Evolutionary conservation across 768 basidiomycete species (phyloP), one percentile per base, ranked within the genome.

Genomic region (Collybia mongolica): DNA sequence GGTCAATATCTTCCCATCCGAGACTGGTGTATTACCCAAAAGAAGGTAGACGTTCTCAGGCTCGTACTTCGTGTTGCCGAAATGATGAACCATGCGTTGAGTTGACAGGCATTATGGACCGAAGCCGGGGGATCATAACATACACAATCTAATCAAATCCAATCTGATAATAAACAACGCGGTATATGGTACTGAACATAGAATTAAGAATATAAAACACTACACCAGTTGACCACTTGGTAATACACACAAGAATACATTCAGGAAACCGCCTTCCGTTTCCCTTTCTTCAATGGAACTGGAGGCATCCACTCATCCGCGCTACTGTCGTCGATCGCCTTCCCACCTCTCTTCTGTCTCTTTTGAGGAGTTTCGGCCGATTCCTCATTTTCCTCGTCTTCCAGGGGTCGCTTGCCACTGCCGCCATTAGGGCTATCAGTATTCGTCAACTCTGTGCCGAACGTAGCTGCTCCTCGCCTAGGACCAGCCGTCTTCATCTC

Each of bases 401-500:
- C 63, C 40, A 66, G 55, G 18, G 65, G 55, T 35, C 75, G 69
- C 59, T 77, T 75, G 53, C 60, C 66, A 59, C 68, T 72, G 61
- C 56, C 67, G 8, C 67, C 69, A 43, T 54, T 55, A 7, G 20
- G 26, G 14, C 63, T 65, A n/a, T 69, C 69, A 35, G 64, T 69
- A 46, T 77, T 77, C 11, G 75, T 77, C 40, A 76, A 59, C 56
- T 77, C 76, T 48, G 62, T 50, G 5, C 76, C 76, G 55, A 77
- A 76, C 54, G 69, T 69, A 44, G 61, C 55, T 46, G 50, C 46
- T 48, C 53, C 49, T 45, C 57, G 39, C 49, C 47, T 52, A 54
- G 51, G 61, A 60, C 39, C 56, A 49, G 44, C 54, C 24, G 44
- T 15, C 18, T 60, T 55, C 29, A 38, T 43, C 40, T 47, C 49